Base-by-base conservation (phyloP, 1,139 yeast species). In the Taphrina flavorubra region DNA sequence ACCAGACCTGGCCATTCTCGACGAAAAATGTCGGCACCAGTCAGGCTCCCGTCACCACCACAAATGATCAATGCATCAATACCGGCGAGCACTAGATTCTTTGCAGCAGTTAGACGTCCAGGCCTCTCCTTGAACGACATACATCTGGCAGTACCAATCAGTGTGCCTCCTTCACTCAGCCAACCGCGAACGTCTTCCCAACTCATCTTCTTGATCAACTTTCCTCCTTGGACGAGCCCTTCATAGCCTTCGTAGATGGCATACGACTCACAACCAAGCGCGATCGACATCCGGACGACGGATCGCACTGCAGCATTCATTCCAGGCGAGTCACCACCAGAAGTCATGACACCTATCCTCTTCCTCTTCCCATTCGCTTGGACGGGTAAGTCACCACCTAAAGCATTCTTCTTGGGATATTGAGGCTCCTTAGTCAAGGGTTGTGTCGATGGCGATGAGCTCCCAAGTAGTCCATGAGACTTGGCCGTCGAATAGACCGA, bases 251-350 rank as follows among this genome's bases (percentile, higher is more conserved):
- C 99, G 81, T 87, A 88, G 71, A 94, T 87, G 25, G 95, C 98
- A 77, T 84, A 94, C n/a, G 95, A 92, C 74, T 90, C 95, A 79
- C 98, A 94, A n/a, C 92, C 95, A 72, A 86, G 84, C 79, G 83
- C 85, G 72, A 94, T 89, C 65, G 97, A 96, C 1, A 97, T 85
- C 74, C 99, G 85, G 7, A 94, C 96, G 70, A 94, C 96, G 0
- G 97, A 95, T 74, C 99, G 84, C 18, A 94, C 99, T 64, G 88
- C 90, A 1, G 97, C 92, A 78, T 92, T 92, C 99, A 94, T 94
- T 73, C 99, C 99, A 34, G 97, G 99, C 58, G 98, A 92, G 79
- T 92, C 99, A 77, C 99, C 99, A 74, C 99, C 99, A 1, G 97
- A 90, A 1, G 99, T 94, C 94, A 94, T 90, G 65, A 94, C 95